Conservation (phyloP, 768 basidiomycete genomes). For the Leucocoprinus sp. region DNA sequence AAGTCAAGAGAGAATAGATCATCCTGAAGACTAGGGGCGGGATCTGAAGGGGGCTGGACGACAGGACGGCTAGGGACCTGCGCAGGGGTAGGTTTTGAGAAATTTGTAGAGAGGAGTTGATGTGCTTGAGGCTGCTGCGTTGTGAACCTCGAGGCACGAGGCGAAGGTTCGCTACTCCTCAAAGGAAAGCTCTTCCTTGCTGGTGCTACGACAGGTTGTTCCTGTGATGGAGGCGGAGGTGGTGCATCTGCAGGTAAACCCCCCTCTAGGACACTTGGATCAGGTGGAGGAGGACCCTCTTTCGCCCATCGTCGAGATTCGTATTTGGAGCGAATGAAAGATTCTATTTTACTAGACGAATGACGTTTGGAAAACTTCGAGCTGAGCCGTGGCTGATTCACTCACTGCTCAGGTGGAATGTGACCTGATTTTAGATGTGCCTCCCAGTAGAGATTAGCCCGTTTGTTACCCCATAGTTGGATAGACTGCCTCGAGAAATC, state of each 20-base stretch:
- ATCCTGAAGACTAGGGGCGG: slow-evolving; percentile 33
- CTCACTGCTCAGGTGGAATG: slow-evolving; percentile 90
- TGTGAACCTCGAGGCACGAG: slow-evolving; percentile 20
- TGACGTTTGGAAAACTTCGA: background rate
- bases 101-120: slow-evolving; percentile 44
- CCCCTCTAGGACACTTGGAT: slow-evolving; percentile 72
- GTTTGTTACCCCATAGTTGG: slow-evolving; percentile 90
- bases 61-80: slow-evolving; percentile 22
- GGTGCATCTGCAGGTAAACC: slow-evolving; percentile 18
- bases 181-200: slow-evolving; percentile 23
- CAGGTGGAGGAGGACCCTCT: slow-evolving; percentile 76
- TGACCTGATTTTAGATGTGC: slow-evolving; percentile 90
- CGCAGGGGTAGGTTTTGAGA: slow-evolving; percentile 13
- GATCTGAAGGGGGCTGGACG: slow-evolving; percentile 18
- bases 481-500: slow-evolving; percentile 44
- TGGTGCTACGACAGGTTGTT: slow-evolving; percentile 20
- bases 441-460: slow-evolving; percentile 96
- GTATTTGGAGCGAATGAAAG: slow-evolving; percentile 50
- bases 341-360: slow-evolving; percentile 3
- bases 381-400: slow-evolving; percentile 13
- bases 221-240: slow-evolving; percentile 20
- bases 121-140: slow-evolving; percentile 44
- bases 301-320: slow-evolving; percentile 89
- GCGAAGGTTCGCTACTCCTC: slow-evolving; percentile 20
- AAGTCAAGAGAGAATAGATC: slow-evolving; percentile 87